phyloP scores from a whole-genome alignment of 371 early-diverging fungal genomes.

The Coemansia sp. region DNA sequence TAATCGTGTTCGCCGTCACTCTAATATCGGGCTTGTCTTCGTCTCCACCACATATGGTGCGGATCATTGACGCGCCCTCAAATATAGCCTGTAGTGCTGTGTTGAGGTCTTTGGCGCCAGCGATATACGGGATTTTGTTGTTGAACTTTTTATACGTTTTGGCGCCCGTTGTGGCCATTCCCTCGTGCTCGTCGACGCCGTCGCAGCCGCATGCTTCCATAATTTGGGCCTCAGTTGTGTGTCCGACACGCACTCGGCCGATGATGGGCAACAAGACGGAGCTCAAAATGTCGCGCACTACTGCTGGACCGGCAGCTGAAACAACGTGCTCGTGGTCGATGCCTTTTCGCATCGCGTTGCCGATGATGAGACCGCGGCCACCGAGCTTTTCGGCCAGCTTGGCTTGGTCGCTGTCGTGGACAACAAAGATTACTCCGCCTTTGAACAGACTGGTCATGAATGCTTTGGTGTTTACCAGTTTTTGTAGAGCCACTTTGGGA shows the following conservation, averaged over 20 bases:
- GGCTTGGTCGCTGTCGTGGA: constrained; percentile 1
- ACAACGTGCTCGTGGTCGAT: background rate
- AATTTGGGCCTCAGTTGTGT: constrained; percentile 7
- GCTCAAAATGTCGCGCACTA: constrained; percentile 3
- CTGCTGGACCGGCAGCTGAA: background rate
- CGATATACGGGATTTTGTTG: constrained; percentile 78
- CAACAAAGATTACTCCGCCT: constrained; percentile 3
- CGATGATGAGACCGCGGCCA: background rate
- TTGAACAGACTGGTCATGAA: background rate
- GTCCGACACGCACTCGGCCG: constrained; percentile 14
- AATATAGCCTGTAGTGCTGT: constrained; percentile 90
- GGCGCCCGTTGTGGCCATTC: background rate
- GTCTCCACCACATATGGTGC: background rate
- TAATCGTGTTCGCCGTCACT: background rate
- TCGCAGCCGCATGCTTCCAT: constrained; percentile 4
- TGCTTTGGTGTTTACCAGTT: background rate
- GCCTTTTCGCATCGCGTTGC: too few relatives aligned
- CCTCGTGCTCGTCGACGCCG: constrained; percentile 16
- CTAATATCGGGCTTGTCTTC: background rate
- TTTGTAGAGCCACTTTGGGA: background rate
- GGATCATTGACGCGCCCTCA: constrained; percentile 86
- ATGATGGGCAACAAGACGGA: constrained; percentile 9
- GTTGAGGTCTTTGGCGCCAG: constrained; percentile 90
- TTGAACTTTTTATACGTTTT: background rate
- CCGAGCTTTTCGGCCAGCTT: constrained; percentile 2